A percentile compares a stretch with the other conserved stretches of the same genome.
Evolutionary conservation across 2,329 filamentous ascomycete genomes (phyloP).

Genomic region (Nemania sp.): DNA sequence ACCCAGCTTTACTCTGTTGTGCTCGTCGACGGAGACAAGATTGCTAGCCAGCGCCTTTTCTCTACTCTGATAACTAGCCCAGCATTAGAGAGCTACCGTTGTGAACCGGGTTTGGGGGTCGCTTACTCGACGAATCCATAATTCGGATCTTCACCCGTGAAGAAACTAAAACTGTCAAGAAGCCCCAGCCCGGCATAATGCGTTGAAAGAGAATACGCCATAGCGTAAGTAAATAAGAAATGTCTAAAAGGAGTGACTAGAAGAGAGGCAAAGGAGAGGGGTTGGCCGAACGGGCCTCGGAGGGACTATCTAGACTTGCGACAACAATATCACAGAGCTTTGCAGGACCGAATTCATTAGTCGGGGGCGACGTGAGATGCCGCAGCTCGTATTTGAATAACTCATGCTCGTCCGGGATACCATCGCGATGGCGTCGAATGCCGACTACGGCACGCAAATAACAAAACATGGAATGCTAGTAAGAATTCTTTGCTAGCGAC

Average conservation of each 20-base stretch:
- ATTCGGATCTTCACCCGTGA: constrained; percentile 61
- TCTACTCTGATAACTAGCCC: constrained; percentile 50
- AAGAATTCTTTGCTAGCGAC: constrained; percentile 30
- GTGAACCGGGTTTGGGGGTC: constrained; percentile 33
- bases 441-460: constrained; percentile 30
- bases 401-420: constrained; percentile 4
- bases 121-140: constrained; percentile 70
- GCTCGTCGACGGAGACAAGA: constrained; percentile 49
- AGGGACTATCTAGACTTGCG: constrained; percentile 26
- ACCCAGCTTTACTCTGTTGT: constrained; percentile 50
- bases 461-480: constrained; percentile 35
- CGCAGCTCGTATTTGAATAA: constrained; percentile 30
- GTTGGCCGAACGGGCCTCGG: constrained; percentile 25
- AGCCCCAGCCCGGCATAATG: constrained; percentile 41
- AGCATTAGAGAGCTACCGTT: not conserved
- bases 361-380: not conserved
- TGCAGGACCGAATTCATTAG: constrained; percentile 7
- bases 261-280: constrained; percentile 29
- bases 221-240: constrained; percentile 16
- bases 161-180: constrained; percentile 53
- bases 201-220: constrained; percentile 40
- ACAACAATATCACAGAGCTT: constrained; percentile 16
- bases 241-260: constrained; percentile 32
- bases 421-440: constrained; percentile 31
- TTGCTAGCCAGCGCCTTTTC: constrained; percentile 46